Evolutionary conservation across 2,329 filamentous ascomycete species (phyloP), one percentile per base, ranked within the genome.

Genomic region (Pestalotiopsis sp.): DNA sequence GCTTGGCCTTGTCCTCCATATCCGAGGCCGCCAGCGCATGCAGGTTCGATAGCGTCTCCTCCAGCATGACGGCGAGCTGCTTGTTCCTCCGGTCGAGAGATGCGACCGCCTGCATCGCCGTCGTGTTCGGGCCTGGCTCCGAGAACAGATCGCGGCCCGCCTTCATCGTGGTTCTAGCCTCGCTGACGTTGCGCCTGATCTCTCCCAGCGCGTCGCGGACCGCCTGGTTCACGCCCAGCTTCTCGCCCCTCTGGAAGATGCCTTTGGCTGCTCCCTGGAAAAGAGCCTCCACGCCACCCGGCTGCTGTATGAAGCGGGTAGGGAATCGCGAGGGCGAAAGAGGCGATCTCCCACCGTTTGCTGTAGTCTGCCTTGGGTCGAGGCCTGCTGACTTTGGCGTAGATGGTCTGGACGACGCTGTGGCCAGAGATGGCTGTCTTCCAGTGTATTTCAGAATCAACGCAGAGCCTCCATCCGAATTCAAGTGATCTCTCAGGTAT

Each of bases 141-240:
- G 74, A 74, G 25, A 83, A 76, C 1, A 81, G 71, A 56, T 80
- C 78, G 58, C 77, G 79, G 12, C 78, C 76, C 6, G 80, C 77
- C 65, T 80, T 81, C 25, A 82, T 80, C 14, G 81, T 78, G 38
- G 81, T 83, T 39, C 85, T 82, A 2, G 84, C 83, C 68, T 89
- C 87, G 71, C 93, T 91, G 39, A 95, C 89, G 72, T 94, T 94
- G 74, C 92, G 92, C 69, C 89, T 88, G 64, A 95, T 91, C 79
- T 97, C 94, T 9, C 90, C 91, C 76, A 96, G 87, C 20, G 93
- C 93, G 73, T 93, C 92, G n/a, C 93, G 88, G 6, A 96, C 89
- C 0, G 91, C 92, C 78, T 92, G 91, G 76, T 94, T 94, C 68
- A 96, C 91, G 6, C 92, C 92, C 71, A 94, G 89, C 75, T 90